Percentiles rank a stretch among this genome's conserved stretches.
These are phyloP conservation scores for Mycena metata DNA, from an alignment of 768 basidiomycete species.

Conservation along the genomic window DNA sequence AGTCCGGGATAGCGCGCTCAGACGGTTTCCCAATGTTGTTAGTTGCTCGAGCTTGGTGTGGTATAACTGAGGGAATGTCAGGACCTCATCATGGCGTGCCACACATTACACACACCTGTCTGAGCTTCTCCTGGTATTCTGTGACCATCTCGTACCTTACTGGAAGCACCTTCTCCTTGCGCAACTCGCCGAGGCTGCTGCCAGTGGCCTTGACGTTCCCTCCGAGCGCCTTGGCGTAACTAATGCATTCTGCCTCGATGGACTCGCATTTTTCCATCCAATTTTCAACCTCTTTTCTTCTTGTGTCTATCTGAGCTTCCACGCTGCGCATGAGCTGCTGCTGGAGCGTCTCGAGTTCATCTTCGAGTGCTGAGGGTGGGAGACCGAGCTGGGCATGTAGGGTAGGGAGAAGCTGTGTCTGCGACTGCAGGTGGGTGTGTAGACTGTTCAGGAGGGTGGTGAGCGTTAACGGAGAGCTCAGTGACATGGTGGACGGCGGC, in stretches of 20 bases:
- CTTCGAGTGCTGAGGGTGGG: conserved; percentile 82
- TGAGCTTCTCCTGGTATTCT: conserved; percentile 81
- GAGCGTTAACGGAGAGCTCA: conserved; percentile 48
- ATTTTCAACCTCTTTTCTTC: conserved; percentile 82
- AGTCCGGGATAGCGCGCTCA: conserved; percentile 69
- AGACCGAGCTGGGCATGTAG: conserved; percentile 89
- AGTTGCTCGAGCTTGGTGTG: conserved; percentile 85
- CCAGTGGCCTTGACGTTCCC: conserved; percentile 78
- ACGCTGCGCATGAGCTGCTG: conserved; percentile 82
- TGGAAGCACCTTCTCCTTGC: conserved; percentile 81
- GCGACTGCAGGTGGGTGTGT: conserved; percentile 82
- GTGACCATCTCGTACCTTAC: conserved; percentile 76
- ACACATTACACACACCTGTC: conserved; percentile 68
- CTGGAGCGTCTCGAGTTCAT: conserved; percentile 82
- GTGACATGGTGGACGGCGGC: conserved; percentile 18
- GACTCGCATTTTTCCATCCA: conserved; percentile 75
- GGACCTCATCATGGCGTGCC: conserved; percentile 14
- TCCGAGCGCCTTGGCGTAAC: conserved; percentile 79
- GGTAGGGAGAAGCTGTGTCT: conserved; percentile 85
- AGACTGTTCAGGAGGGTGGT: conserved; percentile 82
- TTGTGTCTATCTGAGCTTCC: conserved; percentile 75
- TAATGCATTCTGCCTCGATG: conserved; percentile 74
- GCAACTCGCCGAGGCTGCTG: conserved; percentile 73
- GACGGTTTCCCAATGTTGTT: conserved; percentile 75
- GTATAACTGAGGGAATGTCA: conserved; percentile 63